These are phyloP conservation scores for Pelargonium exstipulatum DNA, from an alignment of 441 rosid genomes.

Conservation along the genomic window DNA sequence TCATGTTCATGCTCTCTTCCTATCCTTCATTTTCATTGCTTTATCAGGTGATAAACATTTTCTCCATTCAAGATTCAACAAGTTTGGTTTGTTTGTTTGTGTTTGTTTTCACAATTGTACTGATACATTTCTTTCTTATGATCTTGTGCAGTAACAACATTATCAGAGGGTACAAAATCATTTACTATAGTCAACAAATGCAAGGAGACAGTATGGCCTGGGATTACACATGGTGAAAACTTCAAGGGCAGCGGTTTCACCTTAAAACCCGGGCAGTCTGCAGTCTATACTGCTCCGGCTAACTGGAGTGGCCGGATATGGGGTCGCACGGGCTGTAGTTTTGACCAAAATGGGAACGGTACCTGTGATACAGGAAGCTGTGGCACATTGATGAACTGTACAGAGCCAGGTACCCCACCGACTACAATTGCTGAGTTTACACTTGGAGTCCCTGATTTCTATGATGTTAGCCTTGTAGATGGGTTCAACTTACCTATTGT, in stretches of 20 bases:
- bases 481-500: conserved; percentile 70
- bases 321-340: conserved; percentile 79
- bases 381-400: conserved; percentile 50
- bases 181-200: conserved; percentile 75
- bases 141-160: conserved; percentile 32
- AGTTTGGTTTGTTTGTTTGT: no score
- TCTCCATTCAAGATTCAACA: neutral
- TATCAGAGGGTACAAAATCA: conserved; percentile 39
- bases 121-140: neutral
- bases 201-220: conserved; percentile 78
- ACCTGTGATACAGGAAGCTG: conserved; percentile 74
- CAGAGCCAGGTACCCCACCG: conserved; percentile 56
- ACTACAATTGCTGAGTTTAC: conserved; percentile 87
- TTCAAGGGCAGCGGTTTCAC: conserved; percentile 56
- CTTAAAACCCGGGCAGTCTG: conserved; percentile 59
- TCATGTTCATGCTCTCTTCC: neutral
- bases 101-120: no score
- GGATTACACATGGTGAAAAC: conserved; percentile 60
- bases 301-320: conserved; percentile 88
- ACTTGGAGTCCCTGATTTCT: conserved; percentile 44
- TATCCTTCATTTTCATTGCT: neutral
- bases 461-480: conserved; percentile 88
- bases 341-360: conserved; percentile 61
- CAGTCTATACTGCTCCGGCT: conserved; percentile 54
- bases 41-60: neutral